Percentiles rank a stretch among this genome's conserved stretches.
Conservation (phyloP, 495 filamentous ascomycete species). For the Aspergillus coremiiformis region DNA sequence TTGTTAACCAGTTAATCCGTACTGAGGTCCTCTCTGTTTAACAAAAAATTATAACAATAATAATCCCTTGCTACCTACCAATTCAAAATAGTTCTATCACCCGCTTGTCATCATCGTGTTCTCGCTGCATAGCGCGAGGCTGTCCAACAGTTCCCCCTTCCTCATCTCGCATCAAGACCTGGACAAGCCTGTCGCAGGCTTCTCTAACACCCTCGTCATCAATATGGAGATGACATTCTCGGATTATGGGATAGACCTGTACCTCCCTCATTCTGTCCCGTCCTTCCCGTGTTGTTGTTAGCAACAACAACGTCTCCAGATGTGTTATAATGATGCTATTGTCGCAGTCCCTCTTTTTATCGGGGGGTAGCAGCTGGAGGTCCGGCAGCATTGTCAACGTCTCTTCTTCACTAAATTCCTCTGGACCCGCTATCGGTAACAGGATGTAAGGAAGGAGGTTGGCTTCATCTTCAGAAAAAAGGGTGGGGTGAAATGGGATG, state of each 20-base stretch:
- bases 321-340: constrained; percentile 70
- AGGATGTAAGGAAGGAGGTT: constrained; percentile 84
- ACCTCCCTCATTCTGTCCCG: constrained; percentile 62
- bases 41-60: not conserved
- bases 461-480: constrained; percentile 66
- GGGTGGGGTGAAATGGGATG: constrained; percentile 57
- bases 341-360: constrained; percentile 78
- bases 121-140: constrained; percentile 5
- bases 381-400: constrained; percentile 73
- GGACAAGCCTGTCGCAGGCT: constrained; percentile 81
- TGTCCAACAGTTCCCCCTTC: constrained; percentile 22
- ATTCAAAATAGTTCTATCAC: constrained; percentile 20
- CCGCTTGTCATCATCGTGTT: constrained; percentile 35
- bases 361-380: constrained; percentile 77
- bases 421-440: constrained; percentile 55
- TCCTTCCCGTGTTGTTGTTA: constrained; percentile 72
- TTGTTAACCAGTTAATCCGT: not conserved
- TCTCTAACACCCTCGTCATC: constrained; percentile 77
- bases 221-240: constrained; percentile 75
- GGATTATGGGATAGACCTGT: constrained; percentile 83
- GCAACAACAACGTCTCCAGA: constrained; percentile 74
- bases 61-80: not conserved
- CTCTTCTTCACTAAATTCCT: constrained; percentile 58
- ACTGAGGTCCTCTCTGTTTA: not conserved
- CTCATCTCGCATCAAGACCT: constrained; percentile 84